These are phyloP conservation scores for Neonectria magnoliae DNA, from an alignment of 2,329 filamentous ascomycete species.

Conservation along the genomic window DNA sequence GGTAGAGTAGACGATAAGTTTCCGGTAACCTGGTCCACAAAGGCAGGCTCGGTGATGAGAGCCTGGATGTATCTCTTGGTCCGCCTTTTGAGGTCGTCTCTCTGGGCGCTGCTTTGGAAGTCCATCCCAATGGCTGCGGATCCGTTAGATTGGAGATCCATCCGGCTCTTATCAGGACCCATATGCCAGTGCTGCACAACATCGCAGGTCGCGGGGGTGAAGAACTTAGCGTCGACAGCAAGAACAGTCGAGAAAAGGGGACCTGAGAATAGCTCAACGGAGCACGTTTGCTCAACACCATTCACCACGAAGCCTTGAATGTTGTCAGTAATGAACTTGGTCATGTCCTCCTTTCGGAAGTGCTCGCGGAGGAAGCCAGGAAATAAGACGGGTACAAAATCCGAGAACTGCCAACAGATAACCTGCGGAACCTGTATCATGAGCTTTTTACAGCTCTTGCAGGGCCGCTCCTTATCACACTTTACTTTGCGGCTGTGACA, in stretches of 20 bases:
- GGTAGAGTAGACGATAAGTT: slow-evolving; percentile 57
- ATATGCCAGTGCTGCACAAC: slow-evolving; percentile 64
- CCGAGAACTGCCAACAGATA: slow-evolving; percentile 68
- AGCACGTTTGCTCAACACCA: slow-evolving; percentile 53
- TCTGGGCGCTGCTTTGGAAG: slow-evolving; percentile 51
- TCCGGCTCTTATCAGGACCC: slow-evolving; percentile 47
- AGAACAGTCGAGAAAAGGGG: slow-evolving; percentile 55
- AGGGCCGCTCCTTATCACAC: slow-evolving; percentile 65
- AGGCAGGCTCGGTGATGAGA: slow-evolving; percentile 58
- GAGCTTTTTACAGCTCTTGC: slow-evolving; percentile 66
- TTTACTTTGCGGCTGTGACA: slow-evolving; percentile 69
- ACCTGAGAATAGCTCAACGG: slow-evolving; percentile 61
- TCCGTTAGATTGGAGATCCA: slow-evolving; percentile 53
- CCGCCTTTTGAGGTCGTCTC: slow-evolving; percentile 58
- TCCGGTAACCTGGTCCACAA: slow-evolving; percentile 61
- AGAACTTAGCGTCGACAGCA: slow-evolving; percentile 62
- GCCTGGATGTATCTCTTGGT: slow-evolving; percentile 61
- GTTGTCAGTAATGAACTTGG: slow-evolving; percentile 59
- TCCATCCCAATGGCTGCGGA: slow-evolving; percentile 64
- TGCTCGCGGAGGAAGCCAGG: slow-evolving; percentile 62
- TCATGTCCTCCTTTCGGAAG: slow-evolving; percentile 61
- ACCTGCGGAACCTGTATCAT: slow-evolving; percentile 61
- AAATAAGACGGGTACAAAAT: slow-evolving; percentile 63
- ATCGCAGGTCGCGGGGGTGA: slow-evolving; percentile 59
- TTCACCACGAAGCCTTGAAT: slow-evolving; percentile 55